Percentiles rank a stretch among this genome's conserved stretches.
phyloP scores from a whole-genome alignment of 2,329 filamentous ascomycete species.

The Colletotrichum sp. region DNA sequence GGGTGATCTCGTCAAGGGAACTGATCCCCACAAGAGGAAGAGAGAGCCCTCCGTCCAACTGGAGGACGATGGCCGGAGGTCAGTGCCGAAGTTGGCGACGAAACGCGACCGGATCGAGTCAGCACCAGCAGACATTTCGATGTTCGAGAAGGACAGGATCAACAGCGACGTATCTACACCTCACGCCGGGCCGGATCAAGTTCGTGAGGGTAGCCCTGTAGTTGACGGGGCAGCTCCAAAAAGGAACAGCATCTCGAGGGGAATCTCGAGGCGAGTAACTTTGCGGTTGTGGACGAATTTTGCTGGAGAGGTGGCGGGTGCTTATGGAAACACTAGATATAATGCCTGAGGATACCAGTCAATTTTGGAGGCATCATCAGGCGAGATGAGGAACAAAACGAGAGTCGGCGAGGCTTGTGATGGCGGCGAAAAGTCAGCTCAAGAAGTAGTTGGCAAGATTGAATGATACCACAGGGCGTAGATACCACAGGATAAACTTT shows the following conservation, averaged over 20 bases:
- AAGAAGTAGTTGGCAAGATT: not conserved
- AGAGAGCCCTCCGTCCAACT: no score
- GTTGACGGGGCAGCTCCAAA: not conserved
- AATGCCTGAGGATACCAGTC: not conserved
- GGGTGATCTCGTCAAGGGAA: not conserved
- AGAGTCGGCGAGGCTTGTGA: not conserved
- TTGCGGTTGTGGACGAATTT: not conserved
- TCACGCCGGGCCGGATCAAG: not conserved
- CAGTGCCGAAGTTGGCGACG: not conserved
- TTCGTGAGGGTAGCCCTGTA: not conserved
- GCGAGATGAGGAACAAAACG: not conserved
- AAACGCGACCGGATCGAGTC: not conserved
- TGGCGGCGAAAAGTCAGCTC: not conserved
- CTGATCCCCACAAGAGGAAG: not conserved
- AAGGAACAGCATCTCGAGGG: not conserved
- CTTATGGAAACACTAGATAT: not conserved
- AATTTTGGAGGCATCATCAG: not conserved
- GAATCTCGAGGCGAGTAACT: not conserved
- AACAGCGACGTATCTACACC: not conserved
- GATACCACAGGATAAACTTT: not conserved
- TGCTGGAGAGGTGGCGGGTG: not conserved
- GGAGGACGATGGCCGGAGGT: not conserved
- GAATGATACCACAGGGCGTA: not conserved
- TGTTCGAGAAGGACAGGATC: not conserved
- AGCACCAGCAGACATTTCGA: not conserved